Base-by-base conservation (phyloP, 176 grass and related monocot genomes). In the Saccharum spontaneum region DNA sequence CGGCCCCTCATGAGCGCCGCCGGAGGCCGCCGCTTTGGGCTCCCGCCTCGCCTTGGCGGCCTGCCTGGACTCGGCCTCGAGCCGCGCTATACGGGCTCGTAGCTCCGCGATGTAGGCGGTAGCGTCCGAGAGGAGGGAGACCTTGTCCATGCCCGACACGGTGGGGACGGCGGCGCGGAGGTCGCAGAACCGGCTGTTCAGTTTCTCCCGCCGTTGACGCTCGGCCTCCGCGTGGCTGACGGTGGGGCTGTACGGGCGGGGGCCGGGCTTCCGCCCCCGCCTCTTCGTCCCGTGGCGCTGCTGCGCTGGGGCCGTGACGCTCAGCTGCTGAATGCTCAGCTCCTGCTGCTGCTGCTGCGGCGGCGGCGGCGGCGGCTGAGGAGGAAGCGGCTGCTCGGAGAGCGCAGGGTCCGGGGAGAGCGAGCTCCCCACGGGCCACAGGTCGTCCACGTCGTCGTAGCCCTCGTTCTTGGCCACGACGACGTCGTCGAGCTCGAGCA, bases 101-200 rank as follows among this genome's bases (percentile, higher is more conserved):
- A 97, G 90, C 87, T 97, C 91, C 18, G 84, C 79, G 62, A 97
- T 97, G 89, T 97, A 97, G 23, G 82, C 45, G 10, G 88, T 87
- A 15, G 94, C 89, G 77, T 97, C 94, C 10, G 87, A 73, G 63
- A 97, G 89, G 33, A 96, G 94, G 22, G 94, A 94, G 3, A 91
- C 91, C 89, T 97, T 97, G 87, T 97, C 94, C 94, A 97, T 94
- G 59, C 91, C 89, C 4, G 91, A 97, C 40, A 97, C 91, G 34
- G 92, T 92, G 10, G 94, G 94, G 1, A 97, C 89, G 62, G 88
- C 87, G 23, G 94, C 92, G 6, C 94, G 89, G 46, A 97, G 94
- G 26, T 84, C 91, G 86, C 88, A 94, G 76, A 97, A 94, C 7
- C 87, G 91, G 38, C 90, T 86, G 85, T 94, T 97, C 69, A 97